phyloP scores from a whole-genome alignment of 306 rosid genomes.

The Ceratonia siliqua region DNA sequence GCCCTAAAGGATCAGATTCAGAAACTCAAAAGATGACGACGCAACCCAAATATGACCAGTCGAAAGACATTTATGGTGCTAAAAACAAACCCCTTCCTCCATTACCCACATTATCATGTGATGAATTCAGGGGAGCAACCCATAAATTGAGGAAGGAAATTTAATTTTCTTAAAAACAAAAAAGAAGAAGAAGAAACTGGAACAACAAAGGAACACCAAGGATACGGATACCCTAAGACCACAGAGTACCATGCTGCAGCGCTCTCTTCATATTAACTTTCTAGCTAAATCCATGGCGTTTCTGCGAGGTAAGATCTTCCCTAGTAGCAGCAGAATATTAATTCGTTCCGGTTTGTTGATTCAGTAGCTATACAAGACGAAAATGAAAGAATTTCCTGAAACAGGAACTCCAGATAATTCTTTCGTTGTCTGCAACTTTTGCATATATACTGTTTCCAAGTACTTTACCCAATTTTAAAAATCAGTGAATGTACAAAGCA shows the following conservation, averaged over 20 bases:
- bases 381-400: not conserved
- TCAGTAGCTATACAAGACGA: not conserved
- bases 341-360: not conserved
- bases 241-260: not conserved
- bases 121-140: too few relatives aligned
- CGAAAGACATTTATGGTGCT: too few relatives aligned
- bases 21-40: not conserved
- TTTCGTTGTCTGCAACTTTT: not conserved
- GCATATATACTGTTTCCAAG: not conserved
- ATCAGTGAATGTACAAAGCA: not conserved
- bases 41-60: not conserved
- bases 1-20: conserved; percentile 25
- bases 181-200: not conserved
- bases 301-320: not conserved
- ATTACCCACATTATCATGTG: not conserved
- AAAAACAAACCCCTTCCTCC: too few relatives aligned
- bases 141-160: not conserved
- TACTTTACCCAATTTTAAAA: not conserved
- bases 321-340: not conserved
- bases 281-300: not conserved
- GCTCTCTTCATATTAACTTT: not conserved
- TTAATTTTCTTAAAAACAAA: not conserved
- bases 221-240: not conserved
- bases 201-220: not conserved
- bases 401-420: not conserved